Base-by-base conservation (phyloP, 331 rosid species). In the Ulmus americana region DNA sequence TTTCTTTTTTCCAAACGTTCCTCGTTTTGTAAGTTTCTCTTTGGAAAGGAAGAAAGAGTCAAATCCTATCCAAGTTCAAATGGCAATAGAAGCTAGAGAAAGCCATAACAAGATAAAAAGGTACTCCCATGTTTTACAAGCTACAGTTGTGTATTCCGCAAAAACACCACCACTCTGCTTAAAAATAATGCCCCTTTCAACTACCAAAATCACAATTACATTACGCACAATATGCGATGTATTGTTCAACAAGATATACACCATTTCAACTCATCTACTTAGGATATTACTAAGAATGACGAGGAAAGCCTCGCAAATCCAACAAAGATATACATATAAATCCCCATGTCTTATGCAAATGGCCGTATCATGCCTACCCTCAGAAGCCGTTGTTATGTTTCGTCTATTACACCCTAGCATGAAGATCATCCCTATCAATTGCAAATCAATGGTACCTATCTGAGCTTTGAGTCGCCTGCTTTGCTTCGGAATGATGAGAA, bases 401-500 rank as follows among this genome's bases (percentile, higher is more conserved):
- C 84, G 61, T 66, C 77, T 84, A 83, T 72, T 79, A 74, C 80
- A 77, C 76, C 82, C 80, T 83, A 80, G 45, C 79, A 55, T 68
- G 76, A 76, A 67, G 73, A 80, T 74, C 62, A 73, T 55, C 78
- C 78, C 74, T 50, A 69, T 63, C 79, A 80, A 73, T 69, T 70
- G 77, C 68, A 22, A 45, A 50, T 50, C 55, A 45, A 62, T 57
- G 68, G 61, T 73, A 52, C 15, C 85, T 67, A 90, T 83, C 97
- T 84, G 68, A 84, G 90, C 81, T 88, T 95, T 20, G 97, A 74
- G 58, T 95, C 97, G 50, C 87, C 76, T 72, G 96, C 97, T 79
- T 87, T 94, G 95, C 95, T 87, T 80, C 99, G 90, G 74, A 95
- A 95, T 22, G 91, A 70, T 53, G 99, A 78, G 72, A 95, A 95